Percentiles rank a stretch among this genome's conserved stretches.
Evolutionary conservation across 1,139 yeast genomes (phyloP).

Genomic region (Geotrichum cucujoidarum): DNA sequence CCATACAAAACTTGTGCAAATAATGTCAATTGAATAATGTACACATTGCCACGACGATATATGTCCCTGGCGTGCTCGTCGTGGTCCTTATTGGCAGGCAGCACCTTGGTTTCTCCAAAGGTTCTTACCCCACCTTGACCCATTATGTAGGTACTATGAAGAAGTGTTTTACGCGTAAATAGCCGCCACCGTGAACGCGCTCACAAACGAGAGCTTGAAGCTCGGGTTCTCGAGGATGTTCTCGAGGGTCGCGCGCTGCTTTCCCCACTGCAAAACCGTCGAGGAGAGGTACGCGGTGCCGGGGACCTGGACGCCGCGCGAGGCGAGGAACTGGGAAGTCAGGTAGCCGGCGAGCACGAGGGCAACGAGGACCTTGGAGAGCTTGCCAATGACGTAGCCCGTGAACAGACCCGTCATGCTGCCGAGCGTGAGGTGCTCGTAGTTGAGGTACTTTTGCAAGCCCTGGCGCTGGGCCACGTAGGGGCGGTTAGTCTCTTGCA

Average conservation of each 20-base stretch:
- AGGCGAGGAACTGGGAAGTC: conserved; percentile 54
- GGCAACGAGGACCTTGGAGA: conserved; percentile 54
- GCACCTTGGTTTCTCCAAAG: too few relatives aligned
- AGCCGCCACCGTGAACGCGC: conserved; percentile 62
- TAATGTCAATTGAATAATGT: too few relatives aligned
- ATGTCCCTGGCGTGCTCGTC: too few relatives aligned
- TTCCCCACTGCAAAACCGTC: conserved; percentile 42
- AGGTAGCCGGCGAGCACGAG: conserved; percentile 48
- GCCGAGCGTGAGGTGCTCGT: conserved; percentile 64
- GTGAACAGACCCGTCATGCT: conserved; percentile 59
- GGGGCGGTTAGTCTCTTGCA: background rate
- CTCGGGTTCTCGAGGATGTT: conserved; percentile 57
- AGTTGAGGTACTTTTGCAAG: conserved; percentile 39
- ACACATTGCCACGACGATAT: too few relatives aligned
- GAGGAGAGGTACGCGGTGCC: conserved; percentile 41
- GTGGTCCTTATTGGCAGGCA: too few relatives aligned
- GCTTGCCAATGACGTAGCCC: conserved; percentile 63
- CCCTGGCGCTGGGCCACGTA: background rate
- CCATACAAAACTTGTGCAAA: too few relatives aligned
- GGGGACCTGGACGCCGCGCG: conserved; percentile 45
- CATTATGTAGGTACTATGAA: background rate
- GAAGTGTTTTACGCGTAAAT: conserved; percentile 39
- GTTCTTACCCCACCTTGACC: too few relatives aligned
- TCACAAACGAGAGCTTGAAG: conserved; percentile 56
- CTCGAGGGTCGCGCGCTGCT: conserved; percentile 46